Conservation (phyloP, 495 filamentous ascomycete species). For the Penicillium daleae region DNA sequence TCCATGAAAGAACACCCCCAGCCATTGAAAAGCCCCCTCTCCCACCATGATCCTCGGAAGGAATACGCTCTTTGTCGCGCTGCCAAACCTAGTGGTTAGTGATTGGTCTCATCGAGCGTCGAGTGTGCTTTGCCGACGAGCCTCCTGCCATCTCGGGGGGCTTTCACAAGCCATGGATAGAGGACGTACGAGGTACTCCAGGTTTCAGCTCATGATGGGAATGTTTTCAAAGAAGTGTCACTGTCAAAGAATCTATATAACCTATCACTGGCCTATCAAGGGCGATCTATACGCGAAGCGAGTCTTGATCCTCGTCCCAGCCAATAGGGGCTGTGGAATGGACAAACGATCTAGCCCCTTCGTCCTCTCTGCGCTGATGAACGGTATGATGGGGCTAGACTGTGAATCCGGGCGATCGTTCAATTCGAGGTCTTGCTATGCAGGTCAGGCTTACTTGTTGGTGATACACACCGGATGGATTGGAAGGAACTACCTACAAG, state of each 20-base stretch:
- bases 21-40: background rate
- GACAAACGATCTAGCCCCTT: background rate
- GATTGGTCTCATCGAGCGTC: too few species aligned
- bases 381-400: background rate
- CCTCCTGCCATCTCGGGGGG: background rate
- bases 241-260: background rate
- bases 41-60: background rate
- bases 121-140: background rate
- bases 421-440: slow-evolving; percentile 18
- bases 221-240: background rate
- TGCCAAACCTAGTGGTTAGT: background rate
- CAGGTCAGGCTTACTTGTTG: slow-evolving; percentile 1
- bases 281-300: background rate
- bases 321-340: background rate
- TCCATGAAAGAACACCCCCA: background rate
- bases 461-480: slow-evolving; percentile 29
- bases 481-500: background rate
- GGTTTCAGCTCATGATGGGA: background rate
- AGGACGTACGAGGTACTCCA: background rate
- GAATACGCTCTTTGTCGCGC: background rate
- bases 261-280: background rate
- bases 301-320: background rate
- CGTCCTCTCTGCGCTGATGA: background rate
- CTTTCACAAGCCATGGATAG: background rate
- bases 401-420: background rate